A percentile compares a stretch with the other conserved stretches of the same genome.
phyloP scores from a whole-genome alignment of 2,329 filamentous ascomycete genomes.

The Diplodia seriata region DNA sequence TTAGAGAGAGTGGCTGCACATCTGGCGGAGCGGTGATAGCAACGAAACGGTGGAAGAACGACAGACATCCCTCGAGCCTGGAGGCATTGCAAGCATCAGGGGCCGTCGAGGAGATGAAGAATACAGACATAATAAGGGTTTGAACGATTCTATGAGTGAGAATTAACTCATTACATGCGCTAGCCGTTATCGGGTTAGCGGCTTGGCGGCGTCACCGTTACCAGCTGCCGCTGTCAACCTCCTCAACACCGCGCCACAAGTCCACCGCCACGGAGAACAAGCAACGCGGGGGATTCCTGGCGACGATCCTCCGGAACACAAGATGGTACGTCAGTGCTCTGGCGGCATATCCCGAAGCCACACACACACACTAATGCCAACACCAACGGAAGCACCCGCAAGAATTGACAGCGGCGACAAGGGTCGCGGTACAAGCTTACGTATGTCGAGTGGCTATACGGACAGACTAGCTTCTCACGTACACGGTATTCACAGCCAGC shows the following conservation, averaged over 20 bases:
- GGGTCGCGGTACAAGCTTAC: not conserved
- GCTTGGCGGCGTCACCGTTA: too few relatives aligned
- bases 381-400: not conserved
- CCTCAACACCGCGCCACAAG: too few relatives aligned
- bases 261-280: not conserved
- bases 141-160: not conserved
- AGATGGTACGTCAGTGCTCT: not conserved
- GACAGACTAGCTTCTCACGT: not conserved
- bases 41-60: too few relatives aligned
- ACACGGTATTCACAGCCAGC: not conserved
- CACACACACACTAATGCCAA: not conserved
- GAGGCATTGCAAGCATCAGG: not conserved
- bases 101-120: not conserved
- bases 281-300: not conserved
- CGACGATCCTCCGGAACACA: not conserved
- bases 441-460: not conserved
- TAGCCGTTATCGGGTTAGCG: not conserved
- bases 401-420: not conserved
- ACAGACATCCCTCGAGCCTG: too few relatives aligned
- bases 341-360: not conserved
- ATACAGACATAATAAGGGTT: not conserved
- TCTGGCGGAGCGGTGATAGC: too few relatives aligned
- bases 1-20: too few relatives aligned
- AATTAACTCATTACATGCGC: not conserved
- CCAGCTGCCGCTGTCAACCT: too few relatives aligned